Conservation (phyloP, 2,329 filamentous ascomycete genomes). For the Coniochaeta sp. region DNA sequence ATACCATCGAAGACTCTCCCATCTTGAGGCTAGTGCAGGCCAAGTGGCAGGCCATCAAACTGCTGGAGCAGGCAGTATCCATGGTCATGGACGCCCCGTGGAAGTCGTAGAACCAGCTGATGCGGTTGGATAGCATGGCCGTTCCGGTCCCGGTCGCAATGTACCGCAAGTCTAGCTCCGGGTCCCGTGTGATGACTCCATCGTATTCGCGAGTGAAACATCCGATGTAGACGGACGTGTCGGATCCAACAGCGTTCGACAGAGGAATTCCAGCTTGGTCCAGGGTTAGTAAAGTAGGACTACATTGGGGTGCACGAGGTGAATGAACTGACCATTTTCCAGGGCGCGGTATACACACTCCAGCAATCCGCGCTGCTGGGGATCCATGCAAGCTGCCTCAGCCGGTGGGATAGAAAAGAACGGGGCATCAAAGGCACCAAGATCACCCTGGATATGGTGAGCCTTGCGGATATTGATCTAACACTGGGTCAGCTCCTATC, state of each 20-base stretch:
- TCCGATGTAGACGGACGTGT: constrained; percentile 14
- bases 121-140: constrained; percentile 27
- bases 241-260: constrained; percentile 7
- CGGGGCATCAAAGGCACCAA: constrained; percentile 16
- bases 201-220: constrained; percentile 22
- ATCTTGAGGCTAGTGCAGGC: constrained; percentile 15
- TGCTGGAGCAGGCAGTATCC: constrained; percentile 37
- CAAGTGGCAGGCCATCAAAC: constrained; percentile 24
- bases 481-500: too few species aligned
- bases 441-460: constrained; percentile 19
- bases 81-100: constrained; percentile 31
- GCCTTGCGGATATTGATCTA: constrained; percentile 24
- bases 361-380: constrained; percentile 13
- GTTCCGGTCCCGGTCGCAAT: background rate
- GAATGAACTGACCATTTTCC: constrained; percentile 12
- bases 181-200: constrained; percentile 12
- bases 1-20: constrained; percentile 14
- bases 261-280: background rate
- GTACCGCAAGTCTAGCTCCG: constrained; percentile 10
- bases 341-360: constrained; percentile 19
- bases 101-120: constrained; percentile 34
- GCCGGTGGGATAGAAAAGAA: constrained; percentile 20
- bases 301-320: too few species aligned
- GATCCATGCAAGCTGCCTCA: constrained; percentile 10
- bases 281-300: background rate